Evolutionary conservation across 495 filamentous ascomycete genomes (phyloP).

Genomic region (Endocarpon pusillum): DNA sequence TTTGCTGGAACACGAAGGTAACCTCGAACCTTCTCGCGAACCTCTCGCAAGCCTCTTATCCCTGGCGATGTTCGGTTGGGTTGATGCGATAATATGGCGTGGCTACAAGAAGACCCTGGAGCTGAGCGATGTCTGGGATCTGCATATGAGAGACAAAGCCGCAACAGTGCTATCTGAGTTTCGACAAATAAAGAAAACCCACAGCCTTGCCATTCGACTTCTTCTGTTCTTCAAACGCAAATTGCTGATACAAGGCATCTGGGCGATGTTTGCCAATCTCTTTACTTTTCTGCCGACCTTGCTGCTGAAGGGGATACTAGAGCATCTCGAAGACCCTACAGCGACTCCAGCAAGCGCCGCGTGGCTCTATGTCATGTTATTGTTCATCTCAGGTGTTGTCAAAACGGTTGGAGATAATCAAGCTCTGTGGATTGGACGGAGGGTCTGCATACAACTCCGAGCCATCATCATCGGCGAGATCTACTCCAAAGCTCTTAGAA

Average conservation of each 20-base stretch:
- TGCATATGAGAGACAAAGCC: slow-evolving; percentile 76
- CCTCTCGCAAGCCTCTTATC: slow-evolving; percentile 78
- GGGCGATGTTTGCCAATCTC: slow-evolving; percentile 59
- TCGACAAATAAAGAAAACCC: slow-evolving; percentile 72
- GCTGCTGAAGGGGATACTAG: slow-evolving; percentile 73
- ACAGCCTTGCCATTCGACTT: slow-evolving; percentile 62
- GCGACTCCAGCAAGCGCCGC: slow-evolving; percentile 71
- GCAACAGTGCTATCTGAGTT: slow-evolving; percentile 62
- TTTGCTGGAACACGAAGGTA: slow-evolving; percentile 67
- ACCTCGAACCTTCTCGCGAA: slow-evolving; percentile 69
- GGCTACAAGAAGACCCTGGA: slow-evolving; percentile 81
- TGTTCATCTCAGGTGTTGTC: slow-evolving; percentile 62
- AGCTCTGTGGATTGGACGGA: slow-evolving; percentile 85
- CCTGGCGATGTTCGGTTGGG: slow-evolving; percentile 75
- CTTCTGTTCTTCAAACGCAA: slow-evolving; percentile 64
- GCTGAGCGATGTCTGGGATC: slow-evolving; percentile 78
- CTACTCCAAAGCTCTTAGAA: slow-evolving; percentile 88
- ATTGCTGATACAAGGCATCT: slow-evolving; percentile 60
- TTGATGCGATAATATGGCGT: slow-evolving; percentile 74
- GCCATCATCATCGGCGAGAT: slow-evolving; percentile 96
- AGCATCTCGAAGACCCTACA: slow-evolving; percentile 76
- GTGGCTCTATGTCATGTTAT: slow-evolving; percentile 86
- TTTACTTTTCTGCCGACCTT: slow-evolving; percentile 86
- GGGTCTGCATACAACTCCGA: slow-evolving; percentile 79
- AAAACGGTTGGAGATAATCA: slow-evolving; percentile 70